Base-by-base conservation (phyloP, 345 rosid genomes). In the Raphanus raphanistrum region DNA sequence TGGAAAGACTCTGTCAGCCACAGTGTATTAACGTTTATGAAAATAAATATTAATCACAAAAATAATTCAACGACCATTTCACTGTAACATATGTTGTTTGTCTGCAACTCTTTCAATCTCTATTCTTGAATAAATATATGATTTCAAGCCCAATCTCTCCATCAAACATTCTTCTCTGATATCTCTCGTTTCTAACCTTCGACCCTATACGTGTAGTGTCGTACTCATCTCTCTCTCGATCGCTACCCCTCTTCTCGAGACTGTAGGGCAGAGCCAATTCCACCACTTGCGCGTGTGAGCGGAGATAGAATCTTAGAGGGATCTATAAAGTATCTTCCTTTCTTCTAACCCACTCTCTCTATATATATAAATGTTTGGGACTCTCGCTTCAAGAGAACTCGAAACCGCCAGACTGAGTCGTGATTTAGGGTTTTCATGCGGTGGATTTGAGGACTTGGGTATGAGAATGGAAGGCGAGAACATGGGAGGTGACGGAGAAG, bases 391-490 rank as follows among this genome's bases (percentile, higher is more conserved):
- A 31, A 52, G 61, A 12, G 76, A 80, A n/a, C 70, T 74, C 71
- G 83, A 80, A 64, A 64, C 83, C 25, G 35, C 72, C 32, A 63
- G 76, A 79, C 57, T 74, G 64, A 75, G 76, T 29, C 72, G 76
- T 69, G 60, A 75, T 74, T 80, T 80, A 80, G 76, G 79, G 84
- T 65, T 75, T 72, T 70, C 82, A 12, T 71, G 69, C 35, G 38
- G 12, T 16, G 77, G 79, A 55, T 64, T 75, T 58, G 68, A 71
- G 26, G 81, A 72, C 63, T 50, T 71, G 68, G 84, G 52, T 67
- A 87, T 89, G 90, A 80, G 87, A 89, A 63, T 89, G 25, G 66
- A 73, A 74, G 85, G 72, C 83, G 85, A 76, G 76, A 87, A 80
- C 79, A 75, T 63, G 81, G 70, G 70, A 6, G 82, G 74, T n/a